Percentiles rank a stretch among this genome's conserved stretches.
phyloP scores from a whole-genome alignment of 2,329 filamentous ascomycete genomes.

The Magnaporthiopsis rhizophila region DNA sequence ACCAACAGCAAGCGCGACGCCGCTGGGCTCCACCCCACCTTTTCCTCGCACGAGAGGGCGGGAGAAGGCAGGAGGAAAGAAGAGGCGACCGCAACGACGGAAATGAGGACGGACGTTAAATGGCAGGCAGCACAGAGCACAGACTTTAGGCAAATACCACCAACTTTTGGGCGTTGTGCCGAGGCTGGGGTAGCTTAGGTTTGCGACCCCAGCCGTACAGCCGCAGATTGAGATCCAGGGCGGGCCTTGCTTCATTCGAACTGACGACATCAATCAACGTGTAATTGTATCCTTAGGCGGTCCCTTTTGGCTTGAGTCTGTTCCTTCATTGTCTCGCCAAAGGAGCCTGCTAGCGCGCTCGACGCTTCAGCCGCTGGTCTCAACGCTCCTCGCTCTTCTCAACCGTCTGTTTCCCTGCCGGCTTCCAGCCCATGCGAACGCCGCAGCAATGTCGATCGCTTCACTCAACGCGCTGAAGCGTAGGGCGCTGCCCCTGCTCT shows the following conservation, averaged over 20 bases:
- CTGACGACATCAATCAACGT: not conserved
- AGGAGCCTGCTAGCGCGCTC: too few species aligned
- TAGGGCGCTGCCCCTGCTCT: slow-evolving; percentile 1
- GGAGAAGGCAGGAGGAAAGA: too few species aligned
- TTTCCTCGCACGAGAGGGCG: too few species aligned
- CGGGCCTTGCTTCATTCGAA: too few species aligned
- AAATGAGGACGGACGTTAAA: too few species aligned
- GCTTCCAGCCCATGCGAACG: not conserved
- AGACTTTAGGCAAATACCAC: too few species aligned
- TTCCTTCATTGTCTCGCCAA: not conserved
- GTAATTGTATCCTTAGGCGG: not conserved
- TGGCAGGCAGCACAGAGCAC: too few species aligned
- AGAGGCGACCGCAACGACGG: too few species aligned
- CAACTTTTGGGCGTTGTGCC: too few species aligned
- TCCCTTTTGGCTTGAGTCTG: not conserved
- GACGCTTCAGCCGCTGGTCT: not conserved
- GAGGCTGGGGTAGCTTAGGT: too few species aligned
- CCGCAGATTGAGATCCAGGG: too few species aligned
- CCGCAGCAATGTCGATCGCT: not conserved
- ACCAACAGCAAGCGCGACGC: not conserved
- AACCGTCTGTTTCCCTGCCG: not conserved
- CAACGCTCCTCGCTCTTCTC: not conserved
- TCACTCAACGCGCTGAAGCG: not conserved
- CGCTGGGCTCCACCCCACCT: not conserved
- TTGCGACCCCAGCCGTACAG: too few species aligned